Base-by-base conservation (phyloP, 179 eudicot species). In the Beta macrorhiza region DNA sequence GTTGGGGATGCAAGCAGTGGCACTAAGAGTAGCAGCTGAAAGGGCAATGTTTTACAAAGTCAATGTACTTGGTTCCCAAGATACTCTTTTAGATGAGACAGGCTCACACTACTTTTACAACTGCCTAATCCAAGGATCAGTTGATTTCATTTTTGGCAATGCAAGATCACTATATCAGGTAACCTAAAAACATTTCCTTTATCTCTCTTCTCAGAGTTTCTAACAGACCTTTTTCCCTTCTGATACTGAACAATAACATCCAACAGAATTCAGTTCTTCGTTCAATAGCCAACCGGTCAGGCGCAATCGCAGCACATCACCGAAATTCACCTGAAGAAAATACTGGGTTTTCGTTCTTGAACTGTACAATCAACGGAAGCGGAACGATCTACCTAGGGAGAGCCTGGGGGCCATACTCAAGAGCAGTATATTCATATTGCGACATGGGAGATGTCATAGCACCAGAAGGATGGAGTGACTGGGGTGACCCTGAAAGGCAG, bases 291-390 rank as follows among this genome's bases (percentile, higher is more conserved):
- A 75, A 87, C 56, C 79, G 78, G 42, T 85, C 77, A 4, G 94
- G 98, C 72, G 95, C 97, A 64, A 92, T 95, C 4, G 97, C 98
- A 78, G 97, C 99, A 3, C 98, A 95, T 75, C 89, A 87, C 42
- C 83, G 97, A 78, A 86, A 89, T 25, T 59, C 89, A 15, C 79
- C 85, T 5, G 47, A 82, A 4, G 95, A 93, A 6, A 85, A 90
- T 67, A 89, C 94, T 0, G 98, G 95, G 15, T 93, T 91, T 83
- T 93, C 98, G 2, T 95, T 95, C 78, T 80, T 90, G 14, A 88
- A 93, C 72, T 92, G 98, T 71, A 89, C 90, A 0, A 83, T 94
- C 58, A 84, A 69, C 29, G 97, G 98, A 72, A 85, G 87, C 1
- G 96, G 97, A 1, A 82, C 19, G 10, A 83, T 92, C 17, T 85